Percentiles rank a stretch among this genome's conserved stretches.
phyloP scores from a whole-genome alignment of 2,329 filamentous ascomycete genomes.

The Colletotrichum siamense region DNA sequence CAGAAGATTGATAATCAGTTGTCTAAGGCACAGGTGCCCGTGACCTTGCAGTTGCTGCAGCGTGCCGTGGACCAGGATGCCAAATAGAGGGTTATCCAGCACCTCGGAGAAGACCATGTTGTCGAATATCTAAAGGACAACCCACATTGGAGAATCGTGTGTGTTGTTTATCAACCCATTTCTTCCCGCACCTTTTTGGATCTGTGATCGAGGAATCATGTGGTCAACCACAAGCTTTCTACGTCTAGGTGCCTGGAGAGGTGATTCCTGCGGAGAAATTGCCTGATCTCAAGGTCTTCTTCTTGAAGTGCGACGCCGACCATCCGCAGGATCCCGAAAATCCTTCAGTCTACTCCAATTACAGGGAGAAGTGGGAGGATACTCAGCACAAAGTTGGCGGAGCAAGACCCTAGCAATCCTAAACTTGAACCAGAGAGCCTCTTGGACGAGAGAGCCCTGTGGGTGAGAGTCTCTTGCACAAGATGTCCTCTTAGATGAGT shows the following conservation, averaged over 20 bases:
- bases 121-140: neutral
- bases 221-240: rapidly evolving
- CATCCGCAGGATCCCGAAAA: neutral
- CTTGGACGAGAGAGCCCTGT: too few relatives aligned
- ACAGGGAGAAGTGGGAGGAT: neutral
- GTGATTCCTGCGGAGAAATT: rapidly evolving
- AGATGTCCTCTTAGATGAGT: too few relatives aligned
- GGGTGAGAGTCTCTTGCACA: too few relatives aligned
- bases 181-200: neutral
- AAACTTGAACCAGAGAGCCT: neutral
- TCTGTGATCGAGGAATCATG: rapidly evolving
- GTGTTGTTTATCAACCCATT: neutral
- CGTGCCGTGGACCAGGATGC: neutral
- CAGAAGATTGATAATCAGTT: rapidly evolving
- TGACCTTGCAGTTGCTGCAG: neutral
- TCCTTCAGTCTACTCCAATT: neutral
- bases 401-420: neutral
- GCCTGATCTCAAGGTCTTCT: rapidly evolving
- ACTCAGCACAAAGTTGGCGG: neutral
- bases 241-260: neutral
- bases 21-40: neutral
- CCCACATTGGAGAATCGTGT: neutral
- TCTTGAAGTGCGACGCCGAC: neutral
- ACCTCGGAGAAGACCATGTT: neutral
- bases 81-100: neutral